Evolutionary conservation across 2,329 filamentous ascomycete genomes (phyloP).

Genomic region (Emergomyces pasteurianus): DNA sequence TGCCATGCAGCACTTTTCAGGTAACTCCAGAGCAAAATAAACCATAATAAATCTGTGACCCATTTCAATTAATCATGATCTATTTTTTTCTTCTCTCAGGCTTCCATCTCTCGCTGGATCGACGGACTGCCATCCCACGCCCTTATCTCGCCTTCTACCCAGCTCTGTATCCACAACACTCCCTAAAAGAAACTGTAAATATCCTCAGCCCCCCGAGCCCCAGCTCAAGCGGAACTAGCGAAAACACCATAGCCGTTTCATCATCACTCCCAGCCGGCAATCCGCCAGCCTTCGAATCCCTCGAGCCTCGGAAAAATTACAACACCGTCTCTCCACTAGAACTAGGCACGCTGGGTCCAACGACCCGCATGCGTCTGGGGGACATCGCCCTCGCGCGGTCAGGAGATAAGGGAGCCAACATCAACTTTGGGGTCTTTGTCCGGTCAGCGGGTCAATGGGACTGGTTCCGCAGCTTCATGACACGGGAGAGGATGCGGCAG

Average conservation of each 20-base stretch:
- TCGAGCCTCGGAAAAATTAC: slow-evolving; percentile 14
- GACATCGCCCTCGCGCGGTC: slow-evolving; percentile 35
- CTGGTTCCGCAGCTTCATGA: slow-evolving; percentile 33
- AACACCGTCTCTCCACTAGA: slow-evolving; percentile 10
- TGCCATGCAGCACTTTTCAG: slow-evolving; percentile 36
- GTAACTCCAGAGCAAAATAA: slow-evolving; percentile 4
- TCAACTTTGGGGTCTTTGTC: slow-evolving; percentile 32
- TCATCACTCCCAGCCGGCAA: slow-evolving; percentile 8
- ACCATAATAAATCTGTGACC: too few species aligned
- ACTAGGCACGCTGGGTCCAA: slow-evolving; percentile 18
- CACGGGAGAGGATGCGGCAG: slow-evolving; percentile 23
- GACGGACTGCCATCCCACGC: slow-evolving; percentile 27
- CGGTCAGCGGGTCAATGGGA: slow-evolving; percentile 15
- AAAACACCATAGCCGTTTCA: neutral
- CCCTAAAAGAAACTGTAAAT: slow-evolving; percentile 18
- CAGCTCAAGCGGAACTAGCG: neutral
- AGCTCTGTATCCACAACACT: slow-evolving; percentile 21
- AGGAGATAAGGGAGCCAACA: slow-evolving; percentile 30
- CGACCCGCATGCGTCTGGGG: slow-evolving; percentile 27
- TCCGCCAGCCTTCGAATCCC: slow-evolving; percentile 10
- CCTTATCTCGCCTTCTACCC: slow-evolving; percentile 35
- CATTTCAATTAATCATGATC: too few species aligned
- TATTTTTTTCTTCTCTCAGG: too few species aligned
- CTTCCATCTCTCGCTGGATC: slow-evolving; percentile 33
- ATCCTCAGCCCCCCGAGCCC: slow-evolving; percentile 12